phyloP scores from a whole-genome alignment of 805 yeast species.

The Candida lessepsii region DNA sequence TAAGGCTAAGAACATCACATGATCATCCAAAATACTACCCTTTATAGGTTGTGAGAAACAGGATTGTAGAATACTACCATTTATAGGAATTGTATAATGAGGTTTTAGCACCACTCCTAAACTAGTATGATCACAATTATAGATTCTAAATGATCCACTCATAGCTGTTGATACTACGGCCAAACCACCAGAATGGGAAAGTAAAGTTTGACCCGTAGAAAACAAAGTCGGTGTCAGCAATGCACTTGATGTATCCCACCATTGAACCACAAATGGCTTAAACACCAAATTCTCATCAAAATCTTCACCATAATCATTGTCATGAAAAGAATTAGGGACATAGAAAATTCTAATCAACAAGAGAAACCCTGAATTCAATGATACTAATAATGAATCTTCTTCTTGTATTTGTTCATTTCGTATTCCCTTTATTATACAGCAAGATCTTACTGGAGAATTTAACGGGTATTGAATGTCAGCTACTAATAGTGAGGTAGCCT shows the following conservation, averaged over 20 bases:
- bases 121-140: slow-evolving; percentile 33
- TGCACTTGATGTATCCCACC: slow-evolving; percentile 40
- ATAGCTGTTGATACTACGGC: slow-evolving; percentile 39
- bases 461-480: slow-evolving; percentile 30
- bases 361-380: slow-evolving; percentile 40
- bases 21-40: slow-evolving; percentile 23
- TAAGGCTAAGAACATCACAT: slow-evolving; percentile 34
- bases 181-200: slow-evolving; percentile 38
- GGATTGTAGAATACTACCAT: slow-evolving; percentile 41
- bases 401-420: slow-evolving; percentile 16
- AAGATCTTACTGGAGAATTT: slow-evolving; percentile 32
- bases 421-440: slow-evolving; percentile 26
- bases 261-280: slow-evolving; percentile 48
- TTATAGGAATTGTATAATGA: slow-evolving; percentile 39
- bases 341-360: slow-evolving; percentile 38
- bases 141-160: slow-evolving; percentile 36
- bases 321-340: slow-evolving; percentile 31
- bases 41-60: slow-evolving; percentile 42
- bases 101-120: slow-evolving; percentile 38
- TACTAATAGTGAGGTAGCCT: slow-evolving; percentile 30
- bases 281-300: slow-evolving; percentile 20
- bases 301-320: slow-evolving; percentile 21
- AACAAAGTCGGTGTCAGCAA: slow-evolving; percentile 16
- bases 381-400: slow-evolving; percentile 40
- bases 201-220: slow-evolving; percentile 28